phyloP scores from a whole-genome alignment of 176 grass and related monocot species.

The Carex littledalei region DNA sequence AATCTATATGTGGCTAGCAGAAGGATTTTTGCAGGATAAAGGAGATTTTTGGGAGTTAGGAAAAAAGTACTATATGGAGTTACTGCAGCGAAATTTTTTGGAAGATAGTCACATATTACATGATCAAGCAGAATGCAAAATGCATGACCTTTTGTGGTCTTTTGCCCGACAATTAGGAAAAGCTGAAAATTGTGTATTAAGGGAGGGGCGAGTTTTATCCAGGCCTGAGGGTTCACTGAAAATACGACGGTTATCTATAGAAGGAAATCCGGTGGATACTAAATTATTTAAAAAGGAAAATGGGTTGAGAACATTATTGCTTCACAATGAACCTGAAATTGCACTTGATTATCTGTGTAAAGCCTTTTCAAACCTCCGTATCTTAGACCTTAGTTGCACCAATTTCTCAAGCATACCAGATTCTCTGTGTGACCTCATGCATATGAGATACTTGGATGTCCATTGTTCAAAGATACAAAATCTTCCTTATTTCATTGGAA shows the following conservation, averaged over 20 bases:
- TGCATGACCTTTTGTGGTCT: slow-evolving; percentile 1
- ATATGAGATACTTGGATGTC: background rate
- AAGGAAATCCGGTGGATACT: too few relatives aligned
- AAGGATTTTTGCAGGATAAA: slow-evolving; percentile 21
- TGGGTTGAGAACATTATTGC: background rate
- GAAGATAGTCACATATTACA: background rate
- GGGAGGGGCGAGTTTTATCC: background rate
- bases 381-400: background rate
- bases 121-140: background rate
- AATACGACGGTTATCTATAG: background rate
- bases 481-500: background rate
- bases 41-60: background rate
- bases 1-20: slow-evolving; percentile 14
- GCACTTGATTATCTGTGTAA: background rate
- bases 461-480: background rate
- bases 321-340: background rate
- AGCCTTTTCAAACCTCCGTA: background rate
- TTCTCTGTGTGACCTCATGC: background rate
- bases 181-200: background rate
- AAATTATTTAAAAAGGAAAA: background rate
- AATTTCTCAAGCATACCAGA: background rate
- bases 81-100: slow-evolving; percentile 36
- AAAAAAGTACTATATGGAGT: slow-evolving; percentile 9
- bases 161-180: background rate
- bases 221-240: background rate